These are phyloP conservation scores for Trichoderma gamsii DNA, from an alignment of 495 filamentous ascomycete species.

Conservation along the genomic window DNA sequence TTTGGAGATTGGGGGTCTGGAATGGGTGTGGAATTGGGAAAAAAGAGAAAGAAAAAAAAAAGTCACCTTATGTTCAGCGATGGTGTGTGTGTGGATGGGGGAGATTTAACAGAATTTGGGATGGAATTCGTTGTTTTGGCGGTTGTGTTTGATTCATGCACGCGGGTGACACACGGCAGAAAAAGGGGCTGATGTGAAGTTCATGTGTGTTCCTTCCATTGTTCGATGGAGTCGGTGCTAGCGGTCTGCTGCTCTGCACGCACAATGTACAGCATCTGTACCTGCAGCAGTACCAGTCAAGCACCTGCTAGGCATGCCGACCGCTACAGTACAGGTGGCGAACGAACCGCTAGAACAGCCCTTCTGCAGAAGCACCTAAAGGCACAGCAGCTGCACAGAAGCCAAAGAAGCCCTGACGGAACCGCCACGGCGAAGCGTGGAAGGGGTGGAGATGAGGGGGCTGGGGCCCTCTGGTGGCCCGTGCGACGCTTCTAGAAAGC, in stretches of 20 bases:
- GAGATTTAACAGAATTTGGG: no score
- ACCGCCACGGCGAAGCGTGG: neutral
- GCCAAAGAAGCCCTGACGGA: constrained; percentile 9
- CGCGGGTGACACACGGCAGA: no score
- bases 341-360: neutral
- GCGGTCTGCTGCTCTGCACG: neutral
- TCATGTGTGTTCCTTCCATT: neutral
- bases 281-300: neutral
- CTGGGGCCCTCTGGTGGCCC: neutral
- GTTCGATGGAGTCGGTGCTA: neutral
- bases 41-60: neutral
- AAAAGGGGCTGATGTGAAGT: neutral
- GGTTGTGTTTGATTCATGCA: neutral
- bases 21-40: no score
- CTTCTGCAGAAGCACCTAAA: neutral
- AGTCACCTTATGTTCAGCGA: neutral
- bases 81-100: no score
- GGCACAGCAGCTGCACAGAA: neutral
- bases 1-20: neutral
- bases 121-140: no score
- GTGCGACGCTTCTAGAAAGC: constrained; percentile 14
- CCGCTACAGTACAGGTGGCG: constrained; percentile 3
- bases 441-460: neutral
- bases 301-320: neutral
- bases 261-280: neutral